Conservation (phyloP, 2,329 filamentous ascomycete genomes). For the Pseudogymnoascus sp. region DNA sequence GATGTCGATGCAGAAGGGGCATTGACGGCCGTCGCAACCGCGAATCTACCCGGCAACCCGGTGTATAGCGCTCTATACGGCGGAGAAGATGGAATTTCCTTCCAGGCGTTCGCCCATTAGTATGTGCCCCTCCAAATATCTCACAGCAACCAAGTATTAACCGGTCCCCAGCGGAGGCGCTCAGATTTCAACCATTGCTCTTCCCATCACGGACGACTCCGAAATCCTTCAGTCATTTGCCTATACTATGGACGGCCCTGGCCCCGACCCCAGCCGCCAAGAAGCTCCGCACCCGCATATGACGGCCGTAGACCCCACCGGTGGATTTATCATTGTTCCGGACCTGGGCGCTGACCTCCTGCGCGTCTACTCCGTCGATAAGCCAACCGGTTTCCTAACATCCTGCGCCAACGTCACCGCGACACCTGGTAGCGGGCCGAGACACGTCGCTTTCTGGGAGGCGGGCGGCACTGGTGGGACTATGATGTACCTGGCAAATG, state of each 20-base stretch:
- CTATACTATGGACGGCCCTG: constrained; percentile 32
- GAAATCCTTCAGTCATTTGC: constrained; percentile 33
- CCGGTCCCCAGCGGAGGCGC: constrained; percentile 15
- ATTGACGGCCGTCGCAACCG: constrained; percentile 30
- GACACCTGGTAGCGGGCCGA: constrained; percentile 40
- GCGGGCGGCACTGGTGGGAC: constrained; percentile 26
- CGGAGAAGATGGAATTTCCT: constrained; percentile 15
- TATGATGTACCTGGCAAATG: constrained; percentile 38
- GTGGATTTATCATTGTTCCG: constrained; percentile 41
- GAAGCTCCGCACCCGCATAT: constrained; percentile 44
- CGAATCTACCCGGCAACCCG: constrained; percentile 14
- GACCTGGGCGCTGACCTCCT: constrained; percentile 47
- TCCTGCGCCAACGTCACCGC: constrained; percentile 31
- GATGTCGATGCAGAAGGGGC: constrained; percentile 32
- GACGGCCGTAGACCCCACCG: constrained; percentile 45
- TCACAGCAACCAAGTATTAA: constrained; percentile 10
- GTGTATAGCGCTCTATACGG: constrained; percentile 22
- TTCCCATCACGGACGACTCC: constrained; percentile 16
- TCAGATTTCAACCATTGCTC: constrained; percentile 20
- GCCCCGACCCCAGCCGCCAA: constrained; percentile 34
- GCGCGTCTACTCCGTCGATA: constrained; percentile 40
- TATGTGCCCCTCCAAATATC: constrained; percentile 12
- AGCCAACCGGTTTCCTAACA: constrained; percentile 33
- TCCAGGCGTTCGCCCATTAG: constrained; percentile 21
- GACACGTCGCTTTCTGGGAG: constrained; percentile 45